Evolutionary conservation across 2,329 filamentous ascomycete species (phyloP), one percentile per base, ranked within the genome.

Genomic region (Knoxdaviesia capensis): DNA sequence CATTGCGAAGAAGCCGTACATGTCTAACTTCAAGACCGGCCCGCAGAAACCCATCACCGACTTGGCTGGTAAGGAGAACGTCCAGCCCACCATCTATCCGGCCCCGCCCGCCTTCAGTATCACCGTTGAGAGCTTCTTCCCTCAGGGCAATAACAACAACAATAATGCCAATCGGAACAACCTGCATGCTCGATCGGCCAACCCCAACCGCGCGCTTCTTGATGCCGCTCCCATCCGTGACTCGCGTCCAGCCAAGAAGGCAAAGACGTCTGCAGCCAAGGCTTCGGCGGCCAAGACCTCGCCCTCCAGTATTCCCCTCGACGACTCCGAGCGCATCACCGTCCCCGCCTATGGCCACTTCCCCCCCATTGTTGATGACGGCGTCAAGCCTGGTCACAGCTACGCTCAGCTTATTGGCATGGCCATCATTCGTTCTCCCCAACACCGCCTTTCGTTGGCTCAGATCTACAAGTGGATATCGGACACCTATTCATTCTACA

Each of bases 381-480:
- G 87, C 51, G 67, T 68, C 43, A 96, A 98, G 57, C 90, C 90
- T 5, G 72, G 77, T 5, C 85, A 88, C 59, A 96, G 87, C 62
- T 98, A 98, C 56, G 88, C 90, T 20, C 82, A 81, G 51, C 70
- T 98, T 50, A 96, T 96, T 49, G 90, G 84, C 55, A 94, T 94
- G 87, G 86, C 90, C 41, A 94, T 98, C 51, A 67, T 96, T 28
- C 77, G 87, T 47, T 84, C 90, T 5, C 79, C 82, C 8, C 76
- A 79, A 46, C 77, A 86, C 46, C 80, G 83, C 41, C 68, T 96
- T 47, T 96, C 90, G 1, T 69, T 98, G 11, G 77, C 86, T 30
- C 86, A 94, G 58, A 98, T 98, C 51, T 98, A 96, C 69, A 94
- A 93, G 56, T 98, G 90, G 88, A 96, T 98, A 52, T 92, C 85